Conservation (phyloP, 2,329 filamentous ascomycete genomes). For the Orbilia javanica region DNA sequence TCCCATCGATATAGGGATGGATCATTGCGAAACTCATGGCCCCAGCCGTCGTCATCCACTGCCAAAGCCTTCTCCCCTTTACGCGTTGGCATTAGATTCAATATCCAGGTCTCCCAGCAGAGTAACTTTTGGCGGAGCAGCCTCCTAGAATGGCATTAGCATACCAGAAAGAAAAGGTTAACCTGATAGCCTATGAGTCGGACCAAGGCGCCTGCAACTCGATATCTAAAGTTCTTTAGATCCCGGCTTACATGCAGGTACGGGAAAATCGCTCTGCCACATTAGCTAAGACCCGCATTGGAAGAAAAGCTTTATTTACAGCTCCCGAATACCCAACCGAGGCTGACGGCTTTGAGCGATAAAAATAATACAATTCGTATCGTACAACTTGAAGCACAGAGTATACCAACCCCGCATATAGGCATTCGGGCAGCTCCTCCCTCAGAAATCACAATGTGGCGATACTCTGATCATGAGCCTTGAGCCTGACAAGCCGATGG, state of each 20-base stretch:
- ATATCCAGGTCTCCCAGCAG: constrained; percentile 24
- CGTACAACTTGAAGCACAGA: constrained; percentile 13
- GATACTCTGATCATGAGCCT: constrained; percentile 41
- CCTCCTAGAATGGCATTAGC: neutral
- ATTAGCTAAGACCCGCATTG: constrained; percentile 37
- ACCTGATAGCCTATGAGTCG: constrained; percentile 7
- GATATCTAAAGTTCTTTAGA: constrained; percentile 34
- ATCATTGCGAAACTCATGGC: constrained; percentile 26
- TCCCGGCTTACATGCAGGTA: constrained; percentile 55
- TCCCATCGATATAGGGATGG: constrained; percentile 7
- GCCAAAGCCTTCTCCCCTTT: constrained; percentile 17
- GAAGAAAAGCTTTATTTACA: constrained; percentile 11
- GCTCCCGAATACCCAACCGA: constrained; percentile 45
- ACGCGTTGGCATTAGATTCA: constrained; percentile 1
- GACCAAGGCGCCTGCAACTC: constrained; percentile 30
- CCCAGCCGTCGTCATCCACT: constrained; percentile 20
- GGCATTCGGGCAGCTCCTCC: constrained; percentile 30
- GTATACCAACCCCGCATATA: neutral
- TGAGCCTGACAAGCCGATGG: constrained; percentile 20
- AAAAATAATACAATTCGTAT: constrained; percentile 24
- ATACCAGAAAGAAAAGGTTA: constrained; percentile 1
- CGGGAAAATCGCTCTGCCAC: constrained; percentile 22
- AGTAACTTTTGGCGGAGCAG: neutral
- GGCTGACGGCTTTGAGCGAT: constrained; percentile 18
- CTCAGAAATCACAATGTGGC: constrained; percentile 31